Percentiles rank a stretch among this genome's conserved stretches.
Evolutionary conservation across 441 rosid species (phyloP).

Genomic region (Biscutella laevigata): DNA sequence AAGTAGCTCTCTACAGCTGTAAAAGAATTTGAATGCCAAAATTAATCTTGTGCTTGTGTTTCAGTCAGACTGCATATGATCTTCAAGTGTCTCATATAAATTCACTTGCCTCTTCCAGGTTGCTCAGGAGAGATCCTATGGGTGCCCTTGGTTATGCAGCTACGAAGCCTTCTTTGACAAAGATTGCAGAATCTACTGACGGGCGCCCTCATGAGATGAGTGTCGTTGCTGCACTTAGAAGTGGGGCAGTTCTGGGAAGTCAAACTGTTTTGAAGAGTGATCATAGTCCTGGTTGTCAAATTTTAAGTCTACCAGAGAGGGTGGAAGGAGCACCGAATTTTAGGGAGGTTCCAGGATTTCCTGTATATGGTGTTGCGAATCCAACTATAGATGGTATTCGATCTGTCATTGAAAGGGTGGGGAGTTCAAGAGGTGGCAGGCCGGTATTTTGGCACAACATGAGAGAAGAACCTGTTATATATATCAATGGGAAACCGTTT

Average conservation of each 20-base stretch:
- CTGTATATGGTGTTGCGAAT: constrained; percentile 98
- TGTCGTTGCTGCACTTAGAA: constrained; percentile 85
- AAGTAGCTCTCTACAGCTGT: background rate
- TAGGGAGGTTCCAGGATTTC: constrained; percentile 95
- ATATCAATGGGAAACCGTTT: constrained; percentile 94
- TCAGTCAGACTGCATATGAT: background rate
- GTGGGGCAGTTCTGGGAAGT: constrained; percentile 95
- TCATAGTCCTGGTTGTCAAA: constrained; percentile 98
- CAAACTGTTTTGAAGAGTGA: constrained; percentile 97
- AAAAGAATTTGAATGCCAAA: background rate
- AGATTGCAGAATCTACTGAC: constrained; percentile 74
- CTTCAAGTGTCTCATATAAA: constrained; percentile 15
- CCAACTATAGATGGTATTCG: constrained; percentile 94
- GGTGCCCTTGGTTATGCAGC: constrained; percentile 93
- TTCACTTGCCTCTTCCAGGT: constrained; percentile 37
- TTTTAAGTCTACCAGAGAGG: constrained; percentile 66
- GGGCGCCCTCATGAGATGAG: constrained; percentile 93
- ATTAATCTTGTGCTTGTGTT: background rate
- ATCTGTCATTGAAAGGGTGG: constrained; percentile 78
- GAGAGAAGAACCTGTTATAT: constrained; percentile 99
- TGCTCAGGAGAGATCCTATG: constrained; percentile 98
- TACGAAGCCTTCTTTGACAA: constrained; percentile 64
- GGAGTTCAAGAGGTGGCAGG: constrained; percentile 67
- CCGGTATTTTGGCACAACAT: constrained; percentile 96
- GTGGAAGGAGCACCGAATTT: constrained; percentile 99